Evolutionary conservation across 2,329 filamentous ascomycete genomes (phyloP), one percentile per base, ranked within the genome.

Genomic region (Gnomoniopsis smithogilvyi): DNA sequence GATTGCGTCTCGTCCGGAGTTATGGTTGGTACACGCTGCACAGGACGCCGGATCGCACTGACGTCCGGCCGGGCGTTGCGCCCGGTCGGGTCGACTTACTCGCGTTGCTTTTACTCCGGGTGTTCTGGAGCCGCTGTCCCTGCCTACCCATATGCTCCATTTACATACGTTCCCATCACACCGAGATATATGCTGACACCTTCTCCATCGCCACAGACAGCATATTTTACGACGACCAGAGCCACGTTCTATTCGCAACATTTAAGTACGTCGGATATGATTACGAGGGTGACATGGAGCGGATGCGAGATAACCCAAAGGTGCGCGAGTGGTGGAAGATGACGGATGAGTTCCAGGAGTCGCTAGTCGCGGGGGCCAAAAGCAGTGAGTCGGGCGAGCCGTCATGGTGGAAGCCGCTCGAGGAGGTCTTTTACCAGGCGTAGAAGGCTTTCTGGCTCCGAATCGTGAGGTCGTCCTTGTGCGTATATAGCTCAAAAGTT

Each of bases 201-300:
- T 14, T 3, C 45, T 19, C 21, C 19, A 48, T n/a, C n/a, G n/a
- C 10, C 45, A 60, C 64, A 89, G 88, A 92, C 67, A 90, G 85
- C 64, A 89, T 93, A 69, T 92, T 83, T 74, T 84, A 90, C 65
- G 87, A 91, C 67, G 78, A 85, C 14, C 73, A 70, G 6, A 80
- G 81, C 0, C 75, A 82, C 56, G 86, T 87, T 46, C 78, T 94
- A 1, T 93, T 93, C 69, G 88, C 88, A 0, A 85, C 78, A 24
- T 91, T 92, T 78, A 92, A 91, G 70, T 94, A 93, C 67, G 78
- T 89, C n/a, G 90, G 91, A 0, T 82, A 82, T 61, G 82, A 91
- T 63, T 92, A 84, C 61, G 85, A 83, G 2, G 86, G 79, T 11
- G 90, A 94, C 68, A 93, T 94, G 91, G 81, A 84, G 71, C 80